Evolutionary conservation across 306 rosid genomes (phyloP).

Genomic region (Oxytropis ochrocephala): DNA sequence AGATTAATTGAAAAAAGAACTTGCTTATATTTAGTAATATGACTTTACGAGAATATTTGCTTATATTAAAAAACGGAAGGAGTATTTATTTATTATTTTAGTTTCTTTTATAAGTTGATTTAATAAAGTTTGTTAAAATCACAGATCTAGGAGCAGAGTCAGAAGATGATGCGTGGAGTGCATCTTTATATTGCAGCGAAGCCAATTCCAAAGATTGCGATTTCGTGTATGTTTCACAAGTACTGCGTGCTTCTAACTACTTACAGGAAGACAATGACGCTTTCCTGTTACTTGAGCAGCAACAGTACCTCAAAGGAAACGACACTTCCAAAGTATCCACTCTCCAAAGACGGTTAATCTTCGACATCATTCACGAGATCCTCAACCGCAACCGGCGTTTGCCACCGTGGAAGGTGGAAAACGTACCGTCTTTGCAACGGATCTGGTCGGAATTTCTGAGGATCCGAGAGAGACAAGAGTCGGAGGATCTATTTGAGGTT

Average conservation of each 20-base stretch:
- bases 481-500: slow-evolving; percentile 63
- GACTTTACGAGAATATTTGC: no score
- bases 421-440: neutral
- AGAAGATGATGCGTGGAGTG: slow-evolving; percentile 68
- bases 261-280: slow-evolving; percentile 47
- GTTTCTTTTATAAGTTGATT: neutral
- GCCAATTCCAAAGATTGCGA: slow-evolving; percentile 44
- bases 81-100: neutral
- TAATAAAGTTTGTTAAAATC: neutral
- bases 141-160: slow-evolving; percentile 54
- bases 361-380: slow-evolving; percentile 67
- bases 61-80: no score
- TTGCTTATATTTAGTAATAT: no score
- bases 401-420: slow-evolving; percentile 70
- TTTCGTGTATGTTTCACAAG: slow-evolving; percentile 59
- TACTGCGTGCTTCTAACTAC: slow-evolving; percentile 54
- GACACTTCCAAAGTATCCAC: slow-evolving; percentile 50
- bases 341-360: slow-evolving; percentile 56
- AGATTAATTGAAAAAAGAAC: no score
- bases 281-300: slow-evolving; percentile 62
- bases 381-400: slow-evolving; percentile 38
- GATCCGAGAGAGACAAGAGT: slow-evolving; percentile 45
- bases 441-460: slow-evolving; percentile 65
- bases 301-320: slow-evolving; percentile 57
- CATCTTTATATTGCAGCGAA: slow-evolving; percentile 33